These are phyloP conservation scores for Phytopythium delawarense DNA, from an alignment of 352 stramenopile species.

Conservation along the genomic window DNA sequence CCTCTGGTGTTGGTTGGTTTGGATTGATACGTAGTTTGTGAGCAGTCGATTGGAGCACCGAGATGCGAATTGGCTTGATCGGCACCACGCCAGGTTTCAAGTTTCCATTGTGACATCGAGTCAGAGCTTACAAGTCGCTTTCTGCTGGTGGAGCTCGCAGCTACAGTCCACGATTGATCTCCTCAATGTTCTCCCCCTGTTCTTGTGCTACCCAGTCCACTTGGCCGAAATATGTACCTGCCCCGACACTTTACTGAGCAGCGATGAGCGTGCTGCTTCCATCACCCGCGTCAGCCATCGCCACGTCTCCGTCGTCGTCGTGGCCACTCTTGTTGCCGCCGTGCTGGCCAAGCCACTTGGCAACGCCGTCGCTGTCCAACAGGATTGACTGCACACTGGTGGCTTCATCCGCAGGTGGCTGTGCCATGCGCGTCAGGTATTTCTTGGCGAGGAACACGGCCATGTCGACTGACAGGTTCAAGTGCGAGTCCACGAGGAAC, in stretches of 20 bases:
- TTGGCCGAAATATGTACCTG: no score
- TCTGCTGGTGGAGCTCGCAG: no score
- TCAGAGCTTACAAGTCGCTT: no score
- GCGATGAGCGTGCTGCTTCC: neutral
- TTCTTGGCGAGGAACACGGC: constrained; percentile 94
- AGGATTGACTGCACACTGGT: constrained; percentile 92
- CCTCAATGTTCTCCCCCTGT: no score
- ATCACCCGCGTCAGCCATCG: neutral
- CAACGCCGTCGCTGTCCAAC: constrained; percentile 88
- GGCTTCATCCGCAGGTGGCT: constrained; percentile 89
- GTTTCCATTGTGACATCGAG: no score
- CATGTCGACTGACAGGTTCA: constrained; percentile 97
- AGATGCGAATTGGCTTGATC: no score
- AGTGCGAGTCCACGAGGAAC: constrained; percentile 93
- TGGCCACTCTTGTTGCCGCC: neutral
- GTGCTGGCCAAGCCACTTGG: constrained; percentile 63
- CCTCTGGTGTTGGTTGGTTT: no score
- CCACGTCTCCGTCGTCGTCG: constrained; percentile 1
- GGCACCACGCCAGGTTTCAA: no score
- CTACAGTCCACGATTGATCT: no score
- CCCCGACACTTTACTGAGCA: neutral
- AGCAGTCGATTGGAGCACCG: no score
- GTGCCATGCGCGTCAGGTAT: constrained; percentile 96
- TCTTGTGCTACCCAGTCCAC: no score
- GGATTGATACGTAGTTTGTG: no score